phyloP scores from a whole-genome alignment of 208 protist genomes.

The Crithidia thermophila region DNA sequence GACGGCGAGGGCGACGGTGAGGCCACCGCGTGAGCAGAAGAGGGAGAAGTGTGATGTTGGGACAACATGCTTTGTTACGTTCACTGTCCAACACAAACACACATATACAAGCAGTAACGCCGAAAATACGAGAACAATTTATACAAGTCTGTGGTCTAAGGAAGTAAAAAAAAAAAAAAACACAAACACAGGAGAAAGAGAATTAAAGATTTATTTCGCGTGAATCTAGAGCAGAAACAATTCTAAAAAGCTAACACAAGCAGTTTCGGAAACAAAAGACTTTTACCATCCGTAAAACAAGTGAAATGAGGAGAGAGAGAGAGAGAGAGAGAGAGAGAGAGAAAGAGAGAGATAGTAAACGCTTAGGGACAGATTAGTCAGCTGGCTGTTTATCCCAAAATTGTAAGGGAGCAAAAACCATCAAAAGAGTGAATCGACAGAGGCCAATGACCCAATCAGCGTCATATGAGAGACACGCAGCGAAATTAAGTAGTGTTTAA shows the following conservation, averaged over 20 bases:
- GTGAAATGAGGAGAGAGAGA: background rate
- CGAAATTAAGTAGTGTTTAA: no score
- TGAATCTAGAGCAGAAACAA: background rate
- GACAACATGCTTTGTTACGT: background rate
- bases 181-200: background rate
- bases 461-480: no score
- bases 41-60: background rate
- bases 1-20: constrained; percentile 4
- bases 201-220: background rate
- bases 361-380: no score
- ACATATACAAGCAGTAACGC: background rate
- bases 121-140: background rate
- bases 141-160: no score
- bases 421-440: no score
- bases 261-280: background rate
- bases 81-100: constrained; percentile 1
- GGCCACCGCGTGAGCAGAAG: background rate
- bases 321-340: constrained; percentile 5
- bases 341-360: constrained; percentile 3
- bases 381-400: no score
- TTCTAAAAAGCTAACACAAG: no score
- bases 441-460: no score
- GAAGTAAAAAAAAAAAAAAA: background rate
- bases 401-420: no score
- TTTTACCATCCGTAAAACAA: background rate